These are phyloP conservation scores for Alternaria conjuncta DNA, from an alignment of 2,329 filamentous ascomycete genomes.

Conservation along the genomic window DNA sequence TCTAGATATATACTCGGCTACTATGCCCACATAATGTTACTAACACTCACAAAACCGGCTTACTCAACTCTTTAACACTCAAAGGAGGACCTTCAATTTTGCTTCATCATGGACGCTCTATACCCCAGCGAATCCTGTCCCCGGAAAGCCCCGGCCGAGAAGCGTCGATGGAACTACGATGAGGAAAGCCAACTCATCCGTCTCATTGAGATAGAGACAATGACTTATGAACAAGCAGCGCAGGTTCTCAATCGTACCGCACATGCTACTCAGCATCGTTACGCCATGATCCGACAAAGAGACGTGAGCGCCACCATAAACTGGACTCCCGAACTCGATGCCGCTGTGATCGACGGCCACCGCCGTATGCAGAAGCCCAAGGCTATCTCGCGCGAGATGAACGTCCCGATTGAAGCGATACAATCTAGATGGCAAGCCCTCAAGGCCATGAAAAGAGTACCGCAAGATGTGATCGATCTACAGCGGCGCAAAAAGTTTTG, in stretches of 20 bases:
- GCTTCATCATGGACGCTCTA: not conserved
- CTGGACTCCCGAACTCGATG: conserved; percentile 7
- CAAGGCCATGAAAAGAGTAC: conserved; percentile 5
- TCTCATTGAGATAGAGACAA: not conserved
- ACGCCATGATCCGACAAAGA: not conserved
- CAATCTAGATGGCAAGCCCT: conserved; percentile 11
- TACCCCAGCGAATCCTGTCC: not conserved
- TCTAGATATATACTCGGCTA: not conserved
- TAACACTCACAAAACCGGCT: not conserved
- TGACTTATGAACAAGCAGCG: not conserved
- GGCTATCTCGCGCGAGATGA: conserved; percentile 4
- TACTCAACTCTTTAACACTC: not conserved
- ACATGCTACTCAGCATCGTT: not conserved
- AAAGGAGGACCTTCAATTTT: not conserved
- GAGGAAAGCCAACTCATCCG: conserved; percentile 6
- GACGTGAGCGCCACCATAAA: not conserved
- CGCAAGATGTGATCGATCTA: conserved; percentile 4
- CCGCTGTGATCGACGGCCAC: conserved; percentile 7
- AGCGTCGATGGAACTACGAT: conserved; percentile 10
- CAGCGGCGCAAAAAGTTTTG: not conserved
- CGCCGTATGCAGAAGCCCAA: not conserved
- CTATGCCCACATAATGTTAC: not conserved
- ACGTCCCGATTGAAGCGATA: not conserved
- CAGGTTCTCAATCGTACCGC: not conserved
- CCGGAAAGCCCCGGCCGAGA: not conserved